Percentiles rank a stretch among this genome's conserved stretches.
phyloP scores from a whole-genome alignment of 257 asterid genomes.

The Nicotiana sylvestris region DNA sequence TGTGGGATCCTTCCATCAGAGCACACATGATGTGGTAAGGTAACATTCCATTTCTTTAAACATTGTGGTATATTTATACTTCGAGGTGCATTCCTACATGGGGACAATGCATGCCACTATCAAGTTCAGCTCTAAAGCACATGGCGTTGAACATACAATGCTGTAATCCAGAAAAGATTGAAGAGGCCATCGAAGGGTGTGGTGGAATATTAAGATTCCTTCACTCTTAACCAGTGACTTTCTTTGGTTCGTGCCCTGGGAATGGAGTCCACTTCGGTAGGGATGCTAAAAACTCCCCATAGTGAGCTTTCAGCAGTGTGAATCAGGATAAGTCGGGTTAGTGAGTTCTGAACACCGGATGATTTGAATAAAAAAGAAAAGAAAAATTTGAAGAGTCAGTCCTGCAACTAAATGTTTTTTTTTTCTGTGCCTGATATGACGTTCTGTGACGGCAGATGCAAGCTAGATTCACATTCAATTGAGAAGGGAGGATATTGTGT shows the following conservation, averaged over 20 bases:
- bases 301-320: neutral
- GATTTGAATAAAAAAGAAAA: neutral
- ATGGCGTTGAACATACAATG: neutral
- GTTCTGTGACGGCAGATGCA: neutral
- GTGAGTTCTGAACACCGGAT: neutral
- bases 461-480: neutral
- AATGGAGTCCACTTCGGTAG: neutral
- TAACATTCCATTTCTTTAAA: neutral
- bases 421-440: too few species aligned
- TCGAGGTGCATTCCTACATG: neutral
- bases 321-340: neutral
- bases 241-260: neutral
- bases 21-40: constrained; percentile 40
- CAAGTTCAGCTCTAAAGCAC: neutral
- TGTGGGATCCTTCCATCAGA: constrained; percentile 75
- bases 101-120: neutral
- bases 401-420: too few species aligned
- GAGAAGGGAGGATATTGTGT: neutral
- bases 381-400: too few species aligned
- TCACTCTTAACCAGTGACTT: neutral
- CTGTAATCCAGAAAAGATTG: constrained; percentile 5
- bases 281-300: neutral
- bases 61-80: neutral
- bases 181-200: neutral
- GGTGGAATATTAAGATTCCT: neutral